phyloP scores from a whole-genome alignment of 2,329 filamentous ascomycete genomes.

The Verticillium alfalfae region DNA sequence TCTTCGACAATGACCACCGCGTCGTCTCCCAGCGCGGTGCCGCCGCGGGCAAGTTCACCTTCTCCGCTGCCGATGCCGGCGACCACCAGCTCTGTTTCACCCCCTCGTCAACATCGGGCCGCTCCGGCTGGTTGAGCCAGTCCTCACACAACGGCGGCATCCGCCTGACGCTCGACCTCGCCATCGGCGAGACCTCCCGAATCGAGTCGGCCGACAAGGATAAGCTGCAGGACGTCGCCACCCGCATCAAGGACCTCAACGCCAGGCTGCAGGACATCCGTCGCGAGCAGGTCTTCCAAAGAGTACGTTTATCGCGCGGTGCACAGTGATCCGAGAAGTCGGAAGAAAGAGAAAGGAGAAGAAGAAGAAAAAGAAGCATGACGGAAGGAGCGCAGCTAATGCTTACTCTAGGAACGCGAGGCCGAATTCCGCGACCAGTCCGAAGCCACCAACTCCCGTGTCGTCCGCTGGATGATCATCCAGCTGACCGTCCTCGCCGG shows the following conservation, averaged over 20 bases:
- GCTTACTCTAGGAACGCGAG: conserved; percentile 73
- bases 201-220: conserved; percentile 92
- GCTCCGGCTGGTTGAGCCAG: conserved; percentile 65
- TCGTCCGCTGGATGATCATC: conserved; percentile 89
- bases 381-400: background rate
- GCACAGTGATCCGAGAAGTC: background rate
- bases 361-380: too few species aligned
- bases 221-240: conserved; percentile 85
- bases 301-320: conserved; percentile 47
- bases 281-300: conserved; percentile 93
- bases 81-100: conserved; percentile 96
- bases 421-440: conserved; percentile 98
- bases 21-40: conserved; percentile 82
- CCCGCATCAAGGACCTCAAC: conserved; percentile 86
- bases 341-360: background rate
- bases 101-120: conserved; percentile 67
- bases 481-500: conserved; percentile 78
- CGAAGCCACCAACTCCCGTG: conserved; percentile 84
- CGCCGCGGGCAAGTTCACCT: conserved; percentile 80
- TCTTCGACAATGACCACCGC: conserved; percentile 96
- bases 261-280: conserved; percentile 80
- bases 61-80: conserved; percentile 89
- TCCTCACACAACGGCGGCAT: conserved; percentile 67
- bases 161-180: conserved; percentile 80
- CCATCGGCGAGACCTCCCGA: conserved; percentile 88